phyloP scores from a whole-genome alignment of 352 stramenopile genomes.

The Pythium angustatum region DNA sequence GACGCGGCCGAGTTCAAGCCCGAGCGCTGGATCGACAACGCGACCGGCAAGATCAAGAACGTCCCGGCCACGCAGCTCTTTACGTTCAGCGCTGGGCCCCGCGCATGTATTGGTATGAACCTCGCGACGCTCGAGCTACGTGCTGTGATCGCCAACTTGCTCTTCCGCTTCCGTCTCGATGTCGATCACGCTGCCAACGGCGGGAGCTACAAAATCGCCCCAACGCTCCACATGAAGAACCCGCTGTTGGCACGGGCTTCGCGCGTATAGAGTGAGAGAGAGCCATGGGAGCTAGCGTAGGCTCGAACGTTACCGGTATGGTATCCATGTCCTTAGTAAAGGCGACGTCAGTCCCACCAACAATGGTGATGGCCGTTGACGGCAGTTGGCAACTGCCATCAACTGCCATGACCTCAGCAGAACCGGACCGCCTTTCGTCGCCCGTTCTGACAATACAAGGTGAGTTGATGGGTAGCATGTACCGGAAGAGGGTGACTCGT shows the following conservation, averaged over 20 bases:
- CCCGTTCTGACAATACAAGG: too few relatives aligned
- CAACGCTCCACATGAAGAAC: constrained; percentile 25
- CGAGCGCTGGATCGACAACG: constrained; percentile 47
- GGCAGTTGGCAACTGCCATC: too few relatives aligned
- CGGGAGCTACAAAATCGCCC: constrained; percentile 15
- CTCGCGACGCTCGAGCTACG: constrained; percentile 25
- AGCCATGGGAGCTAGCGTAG: too few relatives aligned
- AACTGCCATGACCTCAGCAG: too few relatives aligned
- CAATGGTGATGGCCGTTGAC: too few relatives aligned
- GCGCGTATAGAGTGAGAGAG: constrained; percentile 1
- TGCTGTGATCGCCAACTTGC: constrained; percentile 12
- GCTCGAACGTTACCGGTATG: background rate
- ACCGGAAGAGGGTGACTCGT: background rate
- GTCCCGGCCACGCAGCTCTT: constrained; percentile 35
- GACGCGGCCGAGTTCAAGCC: constrained; percentile 19
- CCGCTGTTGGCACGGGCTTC: constrained; percentile 8
- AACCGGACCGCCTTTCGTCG: too few relatives aligned
- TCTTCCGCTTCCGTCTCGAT: constrained; percentile 19
- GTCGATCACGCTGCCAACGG: constrained; percentile 18
- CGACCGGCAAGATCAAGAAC: constrained; percentile 14
- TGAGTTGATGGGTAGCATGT: background rate
- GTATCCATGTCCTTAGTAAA: too few relatives aligned
- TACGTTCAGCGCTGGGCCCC: constrained; percentile 42
- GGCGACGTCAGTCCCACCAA: too few relatives aligned
- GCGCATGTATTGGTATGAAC: constrained; percentile 53